Conservation (phyloP, 768 basidiomycete species). For the Macrolepiota fuliginosa region DNA sequence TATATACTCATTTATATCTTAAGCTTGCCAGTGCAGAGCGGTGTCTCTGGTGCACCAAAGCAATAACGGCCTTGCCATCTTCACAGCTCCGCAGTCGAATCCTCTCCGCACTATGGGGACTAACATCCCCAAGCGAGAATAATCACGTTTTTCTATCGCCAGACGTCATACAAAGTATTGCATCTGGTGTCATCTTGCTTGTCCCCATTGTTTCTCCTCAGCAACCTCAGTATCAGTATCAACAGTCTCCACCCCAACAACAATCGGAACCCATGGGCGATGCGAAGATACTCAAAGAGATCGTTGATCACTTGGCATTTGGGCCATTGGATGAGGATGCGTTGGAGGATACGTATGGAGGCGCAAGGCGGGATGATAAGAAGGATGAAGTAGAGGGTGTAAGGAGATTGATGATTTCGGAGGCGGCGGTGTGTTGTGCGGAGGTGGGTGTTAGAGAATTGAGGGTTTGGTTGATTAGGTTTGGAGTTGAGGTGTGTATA, state of each 20-base stretch:
- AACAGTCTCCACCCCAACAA: background rate
- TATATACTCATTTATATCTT: background rate
- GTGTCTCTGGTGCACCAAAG: conserved; percentile 70
- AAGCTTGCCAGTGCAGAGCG: conserved; percentile 53
- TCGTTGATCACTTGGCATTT: conserved; percentile 41
- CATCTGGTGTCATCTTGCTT: conserved; percentile 50
- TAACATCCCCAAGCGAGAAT: conserved; percentile 42
- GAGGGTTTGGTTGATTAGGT: conserved; percentile 50
- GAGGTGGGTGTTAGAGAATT: conserved; percentile 43
- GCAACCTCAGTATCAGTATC: background rate
- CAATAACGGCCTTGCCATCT: conserved; percentile 39
- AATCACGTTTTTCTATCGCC: conserved; percentile 41
- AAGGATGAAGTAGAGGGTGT: conserved; percentile 29
- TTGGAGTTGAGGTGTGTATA: conserved; percentile 45
- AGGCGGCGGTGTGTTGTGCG: conserved; percentile 49
- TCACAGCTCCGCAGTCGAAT: conserved; percentile 46
- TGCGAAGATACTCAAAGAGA: conserved; percentile 32
- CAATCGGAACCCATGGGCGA: conserved; percentile 27
- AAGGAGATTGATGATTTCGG: conserved; percentile 38
- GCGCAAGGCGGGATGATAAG: conserved; percentile 32
- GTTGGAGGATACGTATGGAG: conserved; percentile 49
- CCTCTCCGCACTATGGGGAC: conserved; percentile 44
- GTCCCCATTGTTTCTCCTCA: conserved; percentile 34
- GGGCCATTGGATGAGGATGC: conserved; percentile 44
- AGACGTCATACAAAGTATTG: conserved; percentile 47